Base-by-base conservation (phyloP, 2,329 filamentous ascomycete genomes). In the Ambrosiella xylebori region DNA sequence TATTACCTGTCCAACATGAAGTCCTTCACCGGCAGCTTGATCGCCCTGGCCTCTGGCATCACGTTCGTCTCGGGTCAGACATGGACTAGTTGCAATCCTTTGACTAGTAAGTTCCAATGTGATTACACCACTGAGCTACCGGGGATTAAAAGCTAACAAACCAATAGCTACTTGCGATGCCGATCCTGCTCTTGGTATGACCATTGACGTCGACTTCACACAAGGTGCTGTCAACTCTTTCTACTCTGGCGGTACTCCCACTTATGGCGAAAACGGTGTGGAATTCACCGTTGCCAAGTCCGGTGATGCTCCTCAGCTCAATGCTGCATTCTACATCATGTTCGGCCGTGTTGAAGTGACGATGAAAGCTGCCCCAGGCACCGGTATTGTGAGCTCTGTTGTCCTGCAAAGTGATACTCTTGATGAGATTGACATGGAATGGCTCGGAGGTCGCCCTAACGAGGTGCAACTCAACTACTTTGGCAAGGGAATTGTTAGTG, bases 381-480 rank as follows among this genome's bases (percentile, higher is more conserved):
- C 80, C 8, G 93, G 93, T 61, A 96, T 98, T 65, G 90, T 98
- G 63, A 95, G 88, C 69, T 93, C 88, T 51, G 78, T 93, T 11
- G 88, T 98, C 7, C 74, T 98, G 63, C 84, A 95, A 71, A 96
- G 90, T 12, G 91, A 97, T 69, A 80, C 81, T 65, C 78, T 96
- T 50, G 93, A 98, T 70, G 93, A 98, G 73, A 95, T 98, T 66
- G 93, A 98, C 69, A 86, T 91, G 74, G 93, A 98, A 71, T 97
- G 90, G 88, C 79, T 98, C 27, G 93, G 93, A 59, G 81, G 84
- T 58, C 79, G 87, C 66, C 71, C 78, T 63, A 73, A 75, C 59
- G 77, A 95, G 69, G 86, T 95, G n/a, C 93, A 98, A 71, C 86
- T 83, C 64, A 98, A 98, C 72, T 98, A 95, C 73, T 98, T 98